A percentile compares a stretch with the other conserved stretches of the same genome.
Evolutionary conservation across 2,329 filamentous ascomycete species (phyloP).

Genomic region (Ceratocystis cacaofunesta): DNA sequence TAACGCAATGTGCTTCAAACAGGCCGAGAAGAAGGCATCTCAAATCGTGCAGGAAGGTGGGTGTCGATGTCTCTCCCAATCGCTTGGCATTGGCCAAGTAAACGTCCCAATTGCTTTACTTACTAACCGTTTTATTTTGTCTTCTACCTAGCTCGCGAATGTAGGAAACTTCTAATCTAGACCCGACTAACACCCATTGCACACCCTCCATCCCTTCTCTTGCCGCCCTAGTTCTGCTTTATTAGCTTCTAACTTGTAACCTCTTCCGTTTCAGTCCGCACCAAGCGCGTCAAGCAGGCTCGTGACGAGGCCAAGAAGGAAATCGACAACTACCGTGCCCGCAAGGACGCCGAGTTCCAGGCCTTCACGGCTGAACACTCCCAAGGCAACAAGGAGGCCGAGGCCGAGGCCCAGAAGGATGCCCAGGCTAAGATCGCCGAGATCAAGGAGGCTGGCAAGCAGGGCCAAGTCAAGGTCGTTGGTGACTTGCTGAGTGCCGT

Average conservation of each 20-base stretch:
- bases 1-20: neutral
- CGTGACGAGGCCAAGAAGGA: constrained; percentile 95
- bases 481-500: constrained; percentile 75
- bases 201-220: neutral
- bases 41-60: constrained; percentile 96
- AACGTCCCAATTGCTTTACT: neutral
- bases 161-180: constrained; percentile 36
- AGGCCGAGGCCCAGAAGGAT: constrained; percentile 63
- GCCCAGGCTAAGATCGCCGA: constrained; percentile 67
- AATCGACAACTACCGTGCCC: constrained; percentile 77
- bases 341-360: constrained; percentile 91
- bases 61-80: constrained; percentile 19
- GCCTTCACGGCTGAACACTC: constrained; percentile 90
- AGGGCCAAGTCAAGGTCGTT: constrained; percentile 65
- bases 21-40: constrained; percentile 92
- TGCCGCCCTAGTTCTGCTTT: neutral
- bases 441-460: constrained; percentile 67
- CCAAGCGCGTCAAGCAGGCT: constrained; percentile 93
- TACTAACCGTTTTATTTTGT: neutral
- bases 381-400: constrained; percentile 69
- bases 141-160: constrained; percentile 58
- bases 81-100: neutral
- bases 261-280: constrained; percentile 41
- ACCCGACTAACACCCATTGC: neutral
- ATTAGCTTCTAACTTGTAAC: neutral